These are phyloP conservation scores for Acacia confusa DNA, from an alignment of 306 rosid genomes.

Conservation along the genomic window DNA sequence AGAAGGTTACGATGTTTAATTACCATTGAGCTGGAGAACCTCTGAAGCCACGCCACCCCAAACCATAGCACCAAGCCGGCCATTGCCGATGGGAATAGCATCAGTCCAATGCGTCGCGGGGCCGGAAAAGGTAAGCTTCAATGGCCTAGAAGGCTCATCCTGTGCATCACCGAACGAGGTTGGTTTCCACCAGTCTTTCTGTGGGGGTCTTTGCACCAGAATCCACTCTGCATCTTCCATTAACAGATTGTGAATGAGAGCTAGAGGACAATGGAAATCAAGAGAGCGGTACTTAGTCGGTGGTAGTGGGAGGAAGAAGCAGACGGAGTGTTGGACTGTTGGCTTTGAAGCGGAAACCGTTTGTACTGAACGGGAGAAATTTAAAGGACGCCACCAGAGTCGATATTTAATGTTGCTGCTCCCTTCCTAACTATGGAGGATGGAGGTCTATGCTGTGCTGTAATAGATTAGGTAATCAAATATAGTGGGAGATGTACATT, in stretches of 20 bases:
- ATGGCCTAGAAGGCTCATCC: conserved; percentile 44
- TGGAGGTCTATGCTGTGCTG: not conserved
- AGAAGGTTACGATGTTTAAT: not conserved
- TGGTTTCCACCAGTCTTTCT: conserved; percentile 62
- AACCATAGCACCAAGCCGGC: conserved; percentile 90
- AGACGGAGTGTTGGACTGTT: not conserved
- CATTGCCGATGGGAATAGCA: conserved; percentile 91
- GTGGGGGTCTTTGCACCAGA: conserved; percentile 43
- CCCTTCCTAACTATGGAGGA: too few species aligned
- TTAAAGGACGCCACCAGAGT: not conserved
- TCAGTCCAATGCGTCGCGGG: conserved; percentile 85
- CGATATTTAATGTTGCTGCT: not conserved
- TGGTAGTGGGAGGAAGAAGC: not conserved
- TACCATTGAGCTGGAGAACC: conserved; percentile 88
- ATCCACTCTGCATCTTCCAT: conserved; percentile 61
- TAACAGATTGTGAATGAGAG: not conserved
- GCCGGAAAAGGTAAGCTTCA: conserved; percentile 63
- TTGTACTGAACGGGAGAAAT: not conserved
- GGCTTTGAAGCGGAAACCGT: not conserved
- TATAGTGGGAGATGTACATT: too few species aligned
- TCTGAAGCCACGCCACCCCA: conserved; percentile 84
- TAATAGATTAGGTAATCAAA: not conserved
- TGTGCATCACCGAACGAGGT: conserved; percentile 30
- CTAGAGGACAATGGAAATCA: not conserved
- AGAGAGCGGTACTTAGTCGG: conserved; percentile 20